phyloP scores from a whole-genome alignment of 2,329 filamentous ascomycete species.

The Fusarium scirpi region DNA sequence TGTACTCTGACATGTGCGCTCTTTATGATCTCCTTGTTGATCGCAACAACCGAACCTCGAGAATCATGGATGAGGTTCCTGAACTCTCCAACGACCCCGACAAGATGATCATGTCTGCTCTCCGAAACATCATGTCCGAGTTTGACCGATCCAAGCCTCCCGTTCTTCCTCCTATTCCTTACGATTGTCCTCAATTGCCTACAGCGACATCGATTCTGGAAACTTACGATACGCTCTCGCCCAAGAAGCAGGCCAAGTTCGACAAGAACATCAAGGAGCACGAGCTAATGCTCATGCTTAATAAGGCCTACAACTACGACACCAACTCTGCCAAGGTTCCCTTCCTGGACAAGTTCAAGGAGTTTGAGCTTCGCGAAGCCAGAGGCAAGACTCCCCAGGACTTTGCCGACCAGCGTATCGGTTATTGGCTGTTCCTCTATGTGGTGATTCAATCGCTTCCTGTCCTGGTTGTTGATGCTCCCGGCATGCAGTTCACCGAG shows the following conservation, averaged over 20 bases:
- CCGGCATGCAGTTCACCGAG: constrained; percentile 74
- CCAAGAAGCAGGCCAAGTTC: constrained; percentile 81
- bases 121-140: constrained; percentile 85
- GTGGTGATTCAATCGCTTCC: constrained; percentile 81
- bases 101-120: constrained; percentile 73
- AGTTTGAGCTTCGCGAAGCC: constrained; percentile 77
- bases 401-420: constrained; percentile 76
- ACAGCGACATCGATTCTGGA: constrained; percentile 73
- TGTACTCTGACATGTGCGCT: constrained; percentile 87
- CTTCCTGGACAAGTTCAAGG: constrained; percentile 77
- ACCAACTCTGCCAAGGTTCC: constrained; percentile 68
- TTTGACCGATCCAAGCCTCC: constrained; percentile 91
- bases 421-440: constrained; percentile 86
- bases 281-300: constrained; percentile 81
- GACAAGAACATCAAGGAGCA: constrained; percentile 80
- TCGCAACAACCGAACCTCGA: constrained; percentile 79
- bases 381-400: constrained; percentile 74
- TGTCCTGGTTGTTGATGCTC: constrained; percentile 81
- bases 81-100: constrained; percentile 66
- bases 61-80: constrained; percentile 76
- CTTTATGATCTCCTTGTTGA: constrained; percentile 92
- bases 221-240: constrained; percentile 72
- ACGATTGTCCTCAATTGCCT: constrained; percentile 85
- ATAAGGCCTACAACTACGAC: constrained; percentile 84
- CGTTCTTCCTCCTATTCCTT: constrained; percentile 90